Percentiles rank a stretch among this genome's conserved stretches.
Conservation (phyloP, 2,329 filamentous ascomycete genomes). For the Cercospora sojina region DNA sequence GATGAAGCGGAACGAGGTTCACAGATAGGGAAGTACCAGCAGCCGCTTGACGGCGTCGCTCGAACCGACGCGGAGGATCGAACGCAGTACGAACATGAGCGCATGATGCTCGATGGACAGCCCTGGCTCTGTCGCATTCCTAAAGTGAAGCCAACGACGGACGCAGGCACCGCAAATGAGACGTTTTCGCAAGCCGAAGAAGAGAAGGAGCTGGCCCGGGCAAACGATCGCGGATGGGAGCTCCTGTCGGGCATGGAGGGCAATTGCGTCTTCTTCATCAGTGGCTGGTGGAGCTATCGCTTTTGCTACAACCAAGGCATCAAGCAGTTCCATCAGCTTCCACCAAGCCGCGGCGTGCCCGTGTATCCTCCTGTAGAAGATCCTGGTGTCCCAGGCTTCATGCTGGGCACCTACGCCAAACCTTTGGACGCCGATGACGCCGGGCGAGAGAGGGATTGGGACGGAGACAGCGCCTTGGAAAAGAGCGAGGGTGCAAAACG, state of each 20-base stretch:
- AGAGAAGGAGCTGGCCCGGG: constrained; percentile 74
- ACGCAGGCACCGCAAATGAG: constrained; percentile 28
- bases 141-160: constrained; percentile 55
- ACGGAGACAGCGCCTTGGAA: constrained; percentile 32
- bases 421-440: constrained; percentile 34
- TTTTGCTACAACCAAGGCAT: constrained; percentile 89
- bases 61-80: constrained; percentile 15
- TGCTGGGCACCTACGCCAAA: constrained; percentile 63
- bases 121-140: constrained; percentile 86
- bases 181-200: constrained; percentile 59
- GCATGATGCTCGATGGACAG: constrained; percentile 68
- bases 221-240: constrained; percentile 75
- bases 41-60: constrained; percentile 15
- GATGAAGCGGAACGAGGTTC: constrained; percentile 10
- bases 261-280: constrained; percentile 77
- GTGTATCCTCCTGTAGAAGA: constrained; percentile 74
- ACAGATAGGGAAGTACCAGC: constrained; percentile 28
- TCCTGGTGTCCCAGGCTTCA: constrained; percentile 70
- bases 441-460: constrained; percentile 27
- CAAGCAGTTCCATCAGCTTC: constrained; percentile 84
- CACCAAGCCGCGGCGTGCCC: constrained; percentile 65
- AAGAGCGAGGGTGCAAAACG: constrained; percentile 33
- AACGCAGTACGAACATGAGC: constrained; percentile 58
- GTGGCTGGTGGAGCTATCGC: constrained; percentile 94
- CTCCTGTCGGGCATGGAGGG: constrained; percentile 75